Percentiles rank a stretch among this genome's conserved stretches.
Evolutionary conservation across 345 rosid genomes (phyloP).

Genomic region (Lumnitzera racemosa): DNA sequence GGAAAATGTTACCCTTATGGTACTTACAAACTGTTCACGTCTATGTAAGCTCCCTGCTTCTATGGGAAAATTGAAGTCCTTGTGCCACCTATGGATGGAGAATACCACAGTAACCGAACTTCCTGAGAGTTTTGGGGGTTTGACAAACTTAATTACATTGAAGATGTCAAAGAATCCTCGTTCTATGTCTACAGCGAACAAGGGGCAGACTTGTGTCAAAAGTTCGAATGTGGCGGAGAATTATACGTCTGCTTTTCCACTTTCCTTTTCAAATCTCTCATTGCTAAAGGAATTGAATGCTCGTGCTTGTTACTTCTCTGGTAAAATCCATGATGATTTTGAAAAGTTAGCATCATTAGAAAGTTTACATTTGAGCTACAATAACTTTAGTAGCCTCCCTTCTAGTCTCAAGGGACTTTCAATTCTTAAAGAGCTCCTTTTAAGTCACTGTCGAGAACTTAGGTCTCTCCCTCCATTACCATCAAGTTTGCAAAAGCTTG

Average conservation of each 20-base stretch:
- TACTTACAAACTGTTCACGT: constrained; percentile 20
- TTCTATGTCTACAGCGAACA: background rate
- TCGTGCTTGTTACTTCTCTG: constrained; percentile 31
- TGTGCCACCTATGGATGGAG: constrained; percentile 28
- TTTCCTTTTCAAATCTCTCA: constrained; percentile 31
- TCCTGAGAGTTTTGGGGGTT: constrained; percentile 39
- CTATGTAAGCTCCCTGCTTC: constrained; percentile 40
- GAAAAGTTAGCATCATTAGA: constrained; percentile 32
- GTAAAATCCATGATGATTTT: constrained; percentile 41
- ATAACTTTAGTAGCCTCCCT: constrained; percentile 36
- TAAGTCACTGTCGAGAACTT: constrained; percentile 31
- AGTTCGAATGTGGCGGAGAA: background rate
- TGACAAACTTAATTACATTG: constrained; percentile 27
- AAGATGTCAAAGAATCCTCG: constrained; percentile 29
- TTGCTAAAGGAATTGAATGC: constrained; percentile 35
- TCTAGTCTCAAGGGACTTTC: constrained; percentile 38
- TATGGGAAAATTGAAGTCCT: constrained; percentile 28
- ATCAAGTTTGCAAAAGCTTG: constrained; percentile 27
- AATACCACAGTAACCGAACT: constrained; percentile 33
- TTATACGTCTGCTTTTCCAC: constrained; percentile 13
- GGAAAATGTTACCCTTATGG: constrained; percentile 31
- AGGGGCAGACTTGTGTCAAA: background rate
- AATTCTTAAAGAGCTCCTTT: constrained; percentile 21
- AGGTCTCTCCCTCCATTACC: constrained; percentile 42
- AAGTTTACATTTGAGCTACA: constrained; percentile 25